Conservation (phyloP, 805 yeast species). For the Nematodospora valgi region DNA sequence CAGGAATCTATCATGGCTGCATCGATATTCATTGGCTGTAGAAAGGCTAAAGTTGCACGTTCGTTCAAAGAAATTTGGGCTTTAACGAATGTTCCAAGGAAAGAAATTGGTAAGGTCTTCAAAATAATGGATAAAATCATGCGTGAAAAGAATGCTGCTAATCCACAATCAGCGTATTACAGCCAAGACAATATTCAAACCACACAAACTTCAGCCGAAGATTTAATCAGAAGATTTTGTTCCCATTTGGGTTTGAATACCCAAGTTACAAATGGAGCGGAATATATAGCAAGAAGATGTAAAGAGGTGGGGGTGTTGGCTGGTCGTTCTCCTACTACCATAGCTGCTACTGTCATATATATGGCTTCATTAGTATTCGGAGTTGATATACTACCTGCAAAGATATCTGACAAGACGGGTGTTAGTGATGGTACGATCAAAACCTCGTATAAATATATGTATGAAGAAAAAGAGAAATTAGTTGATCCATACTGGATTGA, state of each 20-base stretch:
- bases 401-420: constrained; percentile 88
- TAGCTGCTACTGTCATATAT: constrained; percentile 96
- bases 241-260: constrained; percentile 87
- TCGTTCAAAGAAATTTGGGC: constrained; percentile 96
- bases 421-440: constrained; percentile 97
- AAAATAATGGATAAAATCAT: constrained; percentile 67
- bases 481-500: constrained; percentile 78
- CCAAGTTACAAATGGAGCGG: constrained; percentile 88
- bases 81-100: constrained; percentile 86
- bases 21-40: constrained; percentile 88
- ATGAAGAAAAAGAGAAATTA: constrained; percentile 60
- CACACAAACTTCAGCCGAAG: constrained; percentile 89
- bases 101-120: constrained; percentile 90
- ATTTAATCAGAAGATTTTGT: constrained; percentile 92
- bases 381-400: constrained; percentile 68
- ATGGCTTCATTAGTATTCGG: constrained; percentile 90
- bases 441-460: constrained; percentile 80
- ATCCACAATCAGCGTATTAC: constrained; percentile 35
- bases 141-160: constrained; percentile 53
- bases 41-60: constrained; percentile 91
- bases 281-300: constrained; percentile 83
- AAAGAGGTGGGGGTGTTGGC: constrained; percentile 91
- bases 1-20: constrained; percentile 96
- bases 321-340: constrained; percentile 94
- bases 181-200: constrained; percentile 56